Evolutionary conservation across 805 yeast species (phyloP), one percentile per base, ranked within the genome.

Genomic region (Priceomyces fermenticarens): DNA sequence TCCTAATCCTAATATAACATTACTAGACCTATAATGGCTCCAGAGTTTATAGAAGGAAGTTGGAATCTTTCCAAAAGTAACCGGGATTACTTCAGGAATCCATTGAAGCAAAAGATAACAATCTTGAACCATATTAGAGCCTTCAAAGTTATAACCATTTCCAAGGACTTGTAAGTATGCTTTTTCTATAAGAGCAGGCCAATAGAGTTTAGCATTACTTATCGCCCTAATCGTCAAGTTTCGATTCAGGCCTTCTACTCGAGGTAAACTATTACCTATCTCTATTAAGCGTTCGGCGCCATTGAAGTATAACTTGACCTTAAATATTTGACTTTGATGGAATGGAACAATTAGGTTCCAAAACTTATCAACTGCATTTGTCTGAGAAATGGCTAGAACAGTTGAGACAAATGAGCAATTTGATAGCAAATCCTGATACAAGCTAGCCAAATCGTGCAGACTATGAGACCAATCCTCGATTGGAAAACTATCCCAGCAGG

Each of bases 381-480:
- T 53, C 13, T 60, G 57, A 0, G 67, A 54, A 1, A 81, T 60
- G 1, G 87, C 76, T 11, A 85, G 62, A 11, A 86, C 52, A 0
- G 90, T 70, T 2, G 89, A 80, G 3, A 87, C 86, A 54, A 87
- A 78, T 0, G 95, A 85, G 59, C 95, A 88, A 57, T 87, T 82
- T 7, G 79, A 66, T n/a, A 77, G 52, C 1, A 63, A 46, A 42
- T 77, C 81, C 49, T 80, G 84, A 51, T 65, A 71, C 10, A 79
- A 38, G 20, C 61, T 55, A 1, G 39, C 38, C 11, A 68, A 44
- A 36, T 48, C 50, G 9, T 43, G 29, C 30, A 17, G 20, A 26
- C 54, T 32, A 47, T 75, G n/a, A 62, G 96, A 30, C 55, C 85
- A 31, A 28, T 77, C 55, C 81, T 14, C 30, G 5, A 43, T 33